These are phyloP conservation scores for Euphorbia lathyris DNA, from an alignment of 345 rosid genomes.

Conservation along the genomic window DNA sequence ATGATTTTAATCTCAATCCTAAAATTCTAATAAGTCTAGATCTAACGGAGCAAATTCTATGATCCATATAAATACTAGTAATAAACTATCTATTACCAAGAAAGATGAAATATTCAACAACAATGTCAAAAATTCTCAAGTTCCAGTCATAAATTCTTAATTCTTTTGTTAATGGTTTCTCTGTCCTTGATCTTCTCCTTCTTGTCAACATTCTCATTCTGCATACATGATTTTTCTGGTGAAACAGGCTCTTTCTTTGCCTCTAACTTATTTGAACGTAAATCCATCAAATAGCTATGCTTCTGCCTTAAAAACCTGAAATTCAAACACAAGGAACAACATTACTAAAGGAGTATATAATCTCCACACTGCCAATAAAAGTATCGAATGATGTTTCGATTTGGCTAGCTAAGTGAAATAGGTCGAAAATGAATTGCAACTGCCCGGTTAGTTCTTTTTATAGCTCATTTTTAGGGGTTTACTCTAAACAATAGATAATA, in stretches of 20 bases:
- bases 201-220: neutral
- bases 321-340: neutral
- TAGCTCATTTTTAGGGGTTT: too few relatives aligned
- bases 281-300: slow-evolving; percentile 12
- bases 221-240: neutral
- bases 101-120: neutral
- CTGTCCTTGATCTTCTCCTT: neutral
- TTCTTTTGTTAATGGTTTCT: slow-evolving; percentile 13
- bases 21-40: too few relatives aligned
- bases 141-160: neutral
- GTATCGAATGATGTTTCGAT: too few relatives aligned
- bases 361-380: neutral
- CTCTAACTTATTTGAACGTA: slow-evolving; percentile 1
- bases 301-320: slow-evolving; percentile 26
- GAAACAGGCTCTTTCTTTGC: neutral
- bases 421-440: too few relatives aligned
- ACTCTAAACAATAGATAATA: too few relatives aligned
- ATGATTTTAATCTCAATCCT: too few relatives aligned
- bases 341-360: neutral
- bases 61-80: too few relatives aligned
- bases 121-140: neutral
- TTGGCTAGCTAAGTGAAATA: too few relatives aligned
- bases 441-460: too few relatives aligned
- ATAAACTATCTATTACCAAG: too few relatives aligned
- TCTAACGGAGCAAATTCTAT: too few relatives aligned